Evolutionary conservation across 257 asterid species (phyloP).

Genomic region (Coffea canephora): DNA sequence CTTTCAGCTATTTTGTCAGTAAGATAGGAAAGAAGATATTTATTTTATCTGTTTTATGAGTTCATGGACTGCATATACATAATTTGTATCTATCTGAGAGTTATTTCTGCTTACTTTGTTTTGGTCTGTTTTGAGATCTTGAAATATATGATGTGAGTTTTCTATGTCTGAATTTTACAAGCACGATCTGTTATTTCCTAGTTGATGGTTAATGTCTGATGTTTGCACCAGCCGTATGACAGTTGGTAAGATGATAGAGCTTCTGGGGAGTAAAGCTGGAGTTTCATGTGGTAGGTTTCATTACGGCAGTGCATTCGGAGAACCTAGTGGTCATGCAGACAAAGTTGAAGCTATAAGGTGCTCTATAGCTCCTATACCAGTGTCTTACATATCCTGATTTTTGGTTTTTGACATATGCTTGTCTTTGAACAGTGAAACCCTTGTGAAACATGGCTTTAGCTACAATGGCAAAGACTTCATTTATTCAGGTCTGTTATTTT

Average conservation of each 20-base stretch:
- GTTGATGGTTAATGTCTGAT: conserved; percentile 15
- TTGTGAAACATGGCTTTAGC: conserved; percentile 88
- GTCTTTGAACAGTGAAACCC: conserved; percentile 70
- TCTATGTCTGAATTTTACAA: background rate
- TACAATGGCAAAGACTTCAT: conserved; percentile 90
- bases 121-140: background rate
- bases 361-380: conserved; percentile 20
- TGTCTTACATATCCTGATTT: conserved; percentile 12
- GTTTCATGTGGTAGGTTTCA: conserved; percentile 95
- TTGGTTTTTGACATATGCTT: conserved; percentile 21
- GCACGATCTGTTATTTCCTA: background rate
- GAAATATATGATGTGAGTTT: background rate
- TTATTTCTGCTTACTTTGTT: background rate
- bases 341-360: conserved; percentile 87
- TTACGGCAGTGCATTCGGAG: conserved; percentile 98
- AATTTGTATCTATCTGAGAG: background rate
- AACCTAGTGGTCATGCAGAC: conserved; percentile 97
- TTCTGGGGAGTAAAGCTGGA: conserved; percentile 97
- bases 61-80: background rate
- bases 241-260: conserved; percentile 97
- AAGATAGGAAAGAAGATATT: background rate
- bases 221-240: conserved; percentile 84
- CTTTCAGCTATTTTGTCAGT: too few species aligned
- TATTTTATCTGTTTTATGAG: background rate
- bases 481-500: conserved; percentile 62